Conservation (phyloP, 2,329 filamentous ascomycete genomes). For the Diaporthe longicolla region DNA sequence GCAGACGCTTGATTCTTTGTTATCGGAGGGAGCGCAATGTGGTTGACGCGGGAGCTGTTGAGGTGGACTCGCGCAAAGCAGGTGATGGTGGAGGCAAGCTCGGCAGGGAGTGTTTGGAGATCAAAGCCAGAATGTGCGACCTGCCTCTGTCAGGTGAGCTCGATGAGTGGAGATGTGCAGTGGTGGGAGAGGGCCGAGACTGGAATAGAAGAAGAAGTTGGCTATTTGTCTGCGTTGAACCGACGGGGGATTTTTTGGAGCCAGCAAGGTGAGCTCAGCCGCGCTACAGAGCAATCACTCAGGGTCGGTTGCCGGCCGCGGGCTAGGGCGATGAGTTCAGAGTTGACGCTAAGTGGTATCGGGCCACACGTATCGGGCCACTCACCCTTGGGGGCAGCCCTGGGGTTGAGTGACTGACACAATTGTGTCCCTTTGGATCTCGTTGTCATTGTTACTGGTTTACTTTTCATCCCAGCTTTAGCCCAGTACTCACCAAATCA, state of each 20-base stretch:
- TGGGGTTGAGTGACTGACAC: background rate
- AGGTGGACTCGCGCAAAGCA: constrained; percentile 17
- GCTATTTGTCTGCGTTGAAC: constrained; percentile 10
- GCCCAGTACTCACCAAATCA: background rate
- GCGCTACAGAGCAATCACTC: background rate
- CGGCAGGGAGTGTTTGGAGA: background rate
- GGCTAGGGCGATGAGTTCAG: background rate
- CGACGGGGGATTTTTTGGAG: constrained; percentile 36
- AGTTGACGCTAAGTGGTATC: background rate
- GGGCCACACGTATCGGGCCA: too few relatives aligned
- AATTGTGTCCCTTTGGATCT: background rate
- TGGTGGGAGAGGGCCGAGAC: constrained; percentile 17
- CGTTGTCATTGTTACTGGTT: background rate
- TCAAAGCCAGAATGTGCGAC: background rate
- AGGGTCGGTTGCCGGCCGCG: constrained; percentile 37
- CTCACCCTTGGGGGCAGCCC: too few relatives aligned
- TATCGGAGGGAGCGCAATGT: constrained; percentile 18
- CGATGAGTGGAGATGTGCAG: constrained; percentile 9
- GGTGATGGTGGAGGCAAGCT: background rate
- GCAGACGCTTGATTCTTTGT: constrained; percentile 31
- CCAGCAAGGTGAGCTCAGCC: constrained; percentile 37
- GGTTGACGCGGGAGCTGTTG: background rate
- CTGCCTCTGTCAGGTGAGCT: background rate
- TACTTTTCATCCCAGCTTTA: background rate
- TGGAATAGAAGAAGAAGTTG: constrained; percentile 17